Evolutionary conservation across 331 rosid genomes (phyloP).

Genomic region (Rosa hybrid): DNA sequence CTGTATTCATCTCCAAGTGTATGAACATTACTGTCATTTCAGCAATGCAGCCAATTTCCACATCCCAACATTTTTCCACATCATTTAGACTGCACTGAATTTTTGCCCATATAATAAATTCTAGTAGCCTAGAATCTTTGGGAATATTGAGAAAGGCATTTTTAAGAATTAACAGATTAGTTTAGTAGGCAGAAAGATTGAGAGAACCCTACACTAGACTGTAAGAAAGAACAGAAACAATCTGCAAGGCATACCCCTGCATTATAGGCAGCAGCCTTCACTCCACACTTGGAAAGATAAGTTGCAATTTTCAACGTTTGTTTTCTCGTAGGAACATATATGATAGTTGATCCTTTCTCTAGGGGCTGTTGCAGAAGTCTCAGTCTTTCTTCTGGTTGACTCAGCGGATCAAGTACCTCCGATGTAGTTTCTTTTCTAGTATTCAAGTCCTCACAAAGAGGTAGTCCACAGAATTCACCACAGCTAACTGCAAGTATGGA

Average conservation of each 20-base stretch:
- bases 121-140: not conserved
- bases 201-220: not conserved
- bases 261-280: slow-evolving; percentile 94
- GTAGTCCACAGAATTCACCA: slow-evolving; percentile 65
- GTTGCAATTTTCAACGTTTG: slow-evolving; percentile 64
- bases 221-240: not conserved
- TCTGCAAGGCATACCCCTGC: slow-evolving; percentile 58
- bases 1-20: slow-evolving; percentile 2
- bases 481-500: slow-evolving; percentile 53
- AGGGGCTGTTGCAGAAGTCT: slow-evolving; percentile 46
- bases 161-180: not conserved
- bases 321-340: slow-evolving; percentile 89
- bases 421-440: slow-evolving; percentile 24
- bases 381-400: slow-evolving; percentile 48
- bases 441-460: slow-evolving; percentile 38
- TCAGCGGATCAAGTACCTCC: slow-evolving; percentile 40
- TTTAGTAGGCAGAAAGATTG: not conserved
- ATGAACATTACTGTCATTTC: not conserved
- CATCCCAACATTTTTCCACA: not conserved
- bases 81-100: not conserved
- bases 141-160: not conserved
- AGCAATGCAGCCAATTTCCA: not conserved
- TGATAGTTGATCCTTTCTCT: slow-evolving; percentile 69
- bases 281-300: slow-evolving; percentile 67
- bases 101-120: not conserved